A percentile compares a stretch with the other conserved stretches of the same genome.
These are phyloP conservation scores for Poteriospumella lacustris DNA, from an alignment of 108 stramenopile species.

Conservation along the genomic window DNA sequence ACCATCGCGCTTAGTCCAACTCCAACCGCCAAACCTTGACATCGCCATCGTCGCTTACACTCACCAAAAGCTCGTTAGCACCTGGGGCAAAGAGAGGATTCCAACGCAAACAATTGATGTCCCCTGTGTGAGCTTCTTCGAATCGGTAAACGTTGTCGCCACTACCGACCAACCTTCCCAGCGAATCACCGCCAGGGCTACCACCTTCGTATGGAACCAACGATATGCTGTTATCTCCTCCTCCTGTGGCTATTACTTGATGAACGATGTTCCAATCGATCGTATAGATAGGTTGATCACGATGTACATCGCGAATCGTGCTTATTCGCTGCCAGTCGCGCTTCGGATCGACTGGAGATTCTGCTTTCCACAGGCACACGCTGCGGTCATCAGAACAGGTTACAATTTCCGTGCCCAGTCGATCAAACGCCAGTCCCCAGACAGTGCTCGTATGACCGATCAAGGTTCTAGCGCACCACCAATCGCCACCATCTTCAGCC, in stretches of 20 bases:
- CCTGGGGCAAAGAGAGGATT: slow-evolving; percentile 55
- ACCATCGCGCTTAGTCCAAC: not conserved
- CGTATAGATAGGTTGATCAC: slow-evolving; percentile 55
- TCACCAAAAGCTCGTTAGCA: slow-evolving; percentile 64
- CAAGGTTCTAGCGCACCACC: slow-evolving; percentile 78
- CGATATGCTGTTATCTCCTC: slow-evolving; percentile 74
- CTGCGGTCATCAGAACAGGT: slow-evolving; percentile 43
- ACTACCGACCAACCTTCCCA: too few species aligned
- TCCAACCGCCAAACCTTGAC: slow-evolving; percentile 66
- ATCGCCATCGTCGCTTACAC: slow-evolving; percentile 79
- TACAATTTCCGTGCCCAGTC: slow-evolving; percentile 43
- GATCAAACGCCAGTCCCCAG: slow-evolving; percentile 74
- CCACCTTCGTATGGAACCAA: slow-evolving; percentile 68
- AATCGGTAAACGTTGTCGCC: slow-evolving; percentile 25
- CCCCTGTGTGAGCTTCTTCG: slow-evolving; percentile 64
- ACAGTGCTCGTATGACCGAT: slow-evolving; percentile 68
- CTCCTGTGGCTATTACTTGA: slow-evolving; percentile 64
- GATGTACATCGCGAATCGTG: slow-evolving; percentile 62
- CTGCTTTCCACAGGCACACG: slow-evolving; percentile 44
- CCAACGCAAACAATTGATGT: slow-evolving; percentile 94
- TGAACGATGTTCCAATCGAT: slow-evolving; percentile 70
- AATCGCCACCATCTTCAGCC: slow-evolving; percentile 88
- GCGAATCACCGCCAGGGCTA: slow-evolving; percentile 61
- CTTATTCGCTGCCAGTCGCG: slow-evolving; percentile 36
- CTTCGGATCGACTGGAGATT: not conserved